A percentile compares a stretch with the other conserved stretches of the same genome.
phyloP scores from a whole-genome alignment of 306 rosid species.

The Calophaca sinica region DNA sequence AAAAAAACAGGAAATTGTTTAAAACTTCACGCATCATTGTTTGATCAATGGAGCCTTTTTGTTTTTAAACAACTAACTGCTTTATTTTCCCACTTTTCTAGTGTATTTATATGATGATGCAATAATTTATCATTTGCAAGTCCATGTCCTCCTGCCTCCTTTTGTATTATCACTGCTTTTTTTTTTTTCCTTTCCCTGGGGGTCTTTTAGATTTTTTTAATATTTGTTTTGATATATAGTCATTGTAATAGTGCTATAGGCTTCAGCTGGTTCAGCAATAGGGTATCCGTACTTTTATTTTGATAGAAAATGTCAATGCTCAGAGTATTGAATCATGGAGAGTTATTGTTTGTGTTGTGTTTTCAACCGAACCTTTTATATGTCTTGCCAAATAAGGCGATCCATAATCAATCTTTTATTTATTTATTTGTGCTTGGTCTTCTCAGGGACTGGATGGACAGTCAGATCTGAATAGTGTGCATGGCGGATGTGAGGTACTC shows the following conservation, averaged over 20 bases:
- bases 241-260: not conserved
- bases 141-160: too few relatives aligned
- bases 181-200: too few relatives aligned
- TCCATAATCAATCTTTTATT: not conserved
- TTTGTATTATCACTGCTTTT: too few relatives aligned
- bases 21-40: conserved; percentile 5
- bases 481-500: conserved; percentile 60
- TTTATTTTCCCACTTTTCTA: too few relatives aligned
- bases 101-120: too few relatives aligned
- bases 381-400: not conserved
- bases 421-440: conserved; percentile 28
- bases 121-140: too few relatives aligned
- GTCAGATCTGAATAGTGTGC: conserved; percentile 58
- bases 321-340: conserved; percentile 9
- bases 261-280: conserved; percentile 2
- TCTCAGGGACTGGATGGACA: conserved; percentile 61
- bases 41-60: conserved; percentile 3
- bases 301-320: conserved; percentile 20
- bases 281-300: not conserved
- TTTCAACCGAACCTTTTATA: not conserved
- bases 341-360: not conserved
- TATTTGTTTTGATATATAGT: not conserved
- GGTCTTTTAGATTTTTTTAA: too few relatives aligned
- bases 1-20: not conserved
- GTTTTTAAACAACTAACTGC: not conserved